Evolutionary conservation across 257 asterid genomes (phyloP).

Genomic region (Lithospermum erythrorhizon): DNA sequence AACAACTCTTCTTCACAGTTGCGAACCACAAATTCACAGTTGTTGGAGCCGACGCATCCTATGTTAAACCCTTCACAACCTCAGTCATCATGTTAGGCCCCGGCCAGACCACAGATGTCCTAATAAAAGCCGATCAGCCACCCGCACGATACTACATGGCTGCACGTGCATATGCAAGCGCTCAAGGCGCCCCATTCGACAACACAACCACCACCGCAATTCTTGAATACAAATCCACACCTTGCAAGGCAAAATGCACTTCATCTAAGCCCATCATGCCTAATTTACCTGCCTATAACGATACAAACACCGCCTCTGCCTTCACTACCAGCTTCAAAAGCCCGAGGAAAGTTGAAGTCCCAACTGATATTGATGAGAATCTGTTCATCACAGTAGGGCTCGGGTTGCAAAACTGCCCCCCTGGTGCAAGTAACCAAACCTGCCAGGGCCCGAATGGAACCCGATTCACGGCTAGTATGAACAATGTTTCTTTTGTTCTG

Average conservation of each 20-base stretch:
- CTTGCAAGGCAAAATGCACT: slow-evolving; percentile 34
- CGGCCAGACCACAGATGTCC: slow-evolving; percentile 87
- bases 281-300: slow-evolving; percentile 64
- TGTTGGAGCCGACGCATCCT: slow-evolving; percentile 85
- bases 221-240: slow-evolving; percentile 47
- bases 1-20: slow-evolving; percentile 72
- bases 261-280: slow-evolving; percentile 24
- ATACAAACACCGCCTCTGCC: slow-evolving; percentile 65
- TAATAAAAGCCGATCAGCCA: slow-evolving; percentile 57
- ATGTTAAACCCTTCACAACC: slow-evolving; percentile 75
- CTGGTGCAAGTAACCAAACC: slow-evolving; percentile 28
- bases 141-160: slow-evolving; percentile 73
- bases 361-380: slow-evolving; percentile 61
- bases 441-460: slow-evolving; percentile 94
- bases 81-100: slow-evolving; percentile 87
- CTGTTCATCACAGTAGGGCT: slow-evolving; percentile 70
- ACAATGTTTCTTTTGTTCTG: slow-evolving; percentile 77
- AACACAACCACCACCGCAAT: slow-evolving; percentile 92
- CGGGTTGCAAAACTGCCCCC: slow-evolving; percentile 63
- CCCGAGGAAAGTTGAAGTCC: slow-evolving; percentile 40
- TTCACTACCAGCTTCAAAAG: slow-evolving; percentile 63
- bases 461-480: slow-evolving; percentile 65
- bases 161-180: slow-evolving; percentile 84
- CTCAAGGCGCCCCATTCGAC: slow-evolving; percentile 74
- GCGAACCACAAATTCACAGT: slow-evolving; percentile 80